These are phyloP conservation scores for Heracleum sosnowskyi DNA, from an alignment of 129 eudicot genomes.

Conservation along the genomic window DNA sequence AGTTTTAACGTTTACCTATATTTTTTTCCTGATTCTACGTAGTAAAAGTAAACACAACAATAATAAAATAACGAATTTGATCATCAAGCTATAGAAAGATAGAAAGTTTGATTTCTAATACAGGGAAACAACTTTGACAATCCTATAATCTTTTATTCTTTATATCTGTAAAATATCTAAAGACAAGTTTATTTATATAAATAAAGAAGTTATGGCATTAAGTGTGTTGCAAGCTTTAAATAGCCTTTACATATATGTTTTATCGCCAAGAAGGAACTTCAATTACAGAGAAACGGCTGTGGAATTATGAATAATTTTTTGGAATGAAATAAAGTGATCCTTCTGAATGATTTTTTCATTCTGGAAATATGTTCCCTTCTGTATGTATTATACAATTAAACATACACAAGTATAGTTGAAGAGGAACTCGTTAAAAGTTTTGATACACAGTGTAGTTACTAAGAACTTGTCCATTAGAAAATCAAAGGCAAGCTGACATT, in stretches of 20 bases:
- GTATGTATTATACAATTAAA: neutral
- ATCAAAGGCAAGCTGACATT: neutral
- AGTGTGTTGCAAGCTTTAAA: neutral
- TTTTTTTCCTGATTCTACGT: neutral
- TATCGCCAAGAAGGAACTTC: neutral
- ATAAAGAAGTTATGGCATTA: neutral
- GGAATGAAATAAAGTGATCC: neutral
- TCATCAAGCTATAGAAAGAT: neutral
- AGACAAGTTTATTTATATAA: no score
- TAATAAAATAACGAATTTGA: neutral
- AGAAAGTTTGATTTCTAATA: neutral
- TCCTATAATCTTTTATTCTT: neutral
- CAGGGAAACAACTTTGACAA: neutral
- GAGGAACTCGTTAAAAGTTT: neutral
- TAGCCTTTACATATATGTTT: neutral
- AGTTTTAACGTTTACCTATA: neutral
- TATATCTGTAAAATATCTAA: neutral
- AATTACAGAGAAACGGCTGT: neutral
- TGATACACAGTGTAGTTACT: slow-evolving; percentile 1
- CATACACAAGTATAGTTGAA: neutral
- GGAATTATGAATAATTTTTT: neutral
- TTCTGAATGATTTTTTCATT: neutral
- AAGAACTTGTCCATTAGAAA: neutral
- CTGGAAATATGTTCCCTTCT: neutral
- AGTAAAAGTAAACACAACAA: neutral